These are phyloP conservation scores for Lipomyces yamadae DNA, from an alignment of 805 yeast species.

Conservation along the genomic window DNA sequence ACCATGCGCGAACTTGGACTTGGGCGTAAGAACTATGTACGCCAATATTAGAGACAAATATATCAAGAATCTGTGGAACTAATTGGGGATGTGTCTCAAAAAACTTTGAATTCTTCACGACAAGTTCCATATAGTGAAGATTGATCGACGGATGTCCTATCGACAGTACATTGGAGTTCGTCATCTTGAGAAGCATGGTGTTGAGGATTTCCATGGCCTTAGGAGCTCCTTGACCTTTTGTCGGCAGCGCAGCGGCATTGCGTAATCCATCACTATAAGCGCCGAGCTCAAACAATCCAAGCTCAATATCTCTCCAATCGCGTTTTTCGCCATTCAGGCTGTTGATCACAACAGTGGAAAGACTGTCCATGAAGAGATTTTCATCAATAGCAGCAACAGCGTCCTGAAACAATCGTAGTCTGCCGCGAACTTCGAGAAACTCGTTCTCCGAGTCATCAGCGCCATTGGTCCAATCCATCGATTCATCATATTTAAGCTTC, in stretches of 20 bases:
- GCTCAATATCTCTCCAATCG: conserved; percentile 81
- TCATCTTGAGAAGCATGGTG: conserved; percentile 59
- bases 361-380: conserved; percentile 62
- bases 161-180: conserved; percentile 54
- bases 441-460: conserved; percentile 77
- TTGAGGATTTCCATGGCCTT: conserved; percentile 66
- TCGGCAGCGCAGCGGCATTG: conserved; percentile 75
- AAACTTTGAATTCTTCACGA: conserved; percentile 75
- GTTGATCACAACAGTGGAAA: conserved; percentile 64
- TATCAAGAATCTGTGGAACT: conserved; percentile 66
- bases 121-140: conserved; percentile 78
- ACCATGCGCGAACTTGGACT: conserved; percentile 89
- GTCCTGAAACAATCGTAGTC: conserved; percentile 81
- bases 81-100: conserved; percentile 54
- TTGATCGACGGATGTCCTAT: conserved; percentile 83
- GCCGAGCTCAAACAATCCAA: conserved; percentile 82
- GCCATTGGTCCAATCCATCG: conserved; percentile 61
- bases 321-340: conserved; percentile 45
- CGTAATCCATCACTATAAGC: conserved; percentile 79
- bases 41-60: conserved; percentile 81
- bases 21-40: conserved; percentile 73
- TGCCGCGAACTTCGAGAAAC: conserved; percentile 76
- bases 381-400: conserved; percentile 68
- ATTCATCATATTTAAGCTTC: conserved; percentile 81
- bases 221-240: conserved; percentile 53